phyloP scores from a whole-genome alignment of 345 rosid species.

The Abelmoschus esculentus region DNA sequence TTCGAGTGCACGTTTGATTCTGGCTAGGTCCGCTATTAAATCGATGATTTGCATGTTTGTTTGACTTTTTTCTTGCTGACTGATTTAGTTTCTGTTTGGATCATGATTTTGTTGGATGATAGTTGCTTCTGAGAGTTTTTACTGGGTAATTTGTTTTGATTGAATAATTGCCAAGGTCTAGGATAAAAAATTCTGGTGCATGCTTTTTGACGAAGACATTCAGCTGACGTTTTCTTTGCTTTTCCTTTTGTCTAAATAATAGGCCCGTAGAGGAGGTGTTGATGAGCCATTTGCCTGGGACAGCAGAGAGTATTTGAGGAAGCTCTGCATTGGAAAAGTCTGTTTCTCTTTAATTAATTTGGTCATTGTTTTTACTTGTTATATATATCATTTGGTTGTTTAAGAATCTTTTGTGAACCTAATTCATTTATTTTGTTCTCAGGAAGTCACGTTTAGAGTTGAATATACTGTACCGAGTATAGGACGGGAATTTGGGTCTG shows the following conservation, averaged over 20 bases:
- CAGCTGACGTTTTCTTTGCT: background rate
- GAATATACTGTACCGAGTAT: conserved; percentile 70
- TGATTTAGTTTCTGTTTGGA: background rate
- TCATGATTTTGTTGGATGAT: background rate
- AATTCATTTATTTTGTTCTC: conserved; percentile 4
- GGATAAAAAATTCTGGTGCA: background rate
- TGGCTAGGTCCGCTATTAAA: background rate
- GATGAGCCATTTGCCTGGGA: conserved; percentile 99
- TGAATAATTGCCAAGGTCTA: background rate
- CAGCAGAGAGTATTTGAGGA: conserved; percentile 84
- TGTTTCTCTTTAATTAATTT: conserved; percentile 5
- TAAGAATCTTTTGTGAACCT: background rate
- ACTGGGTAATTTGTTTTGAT: conserved; percentile 1
- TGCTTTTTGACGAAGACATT: background rate
- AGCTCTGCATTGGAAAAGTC: conserved; percentile 97
- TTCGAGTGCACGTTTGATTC: background rate
- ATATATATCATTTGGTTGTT: conserved; percentile 1
- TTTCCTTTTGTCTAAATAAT: conserved; percentile 10
- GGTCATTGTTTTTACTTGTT: background rate
- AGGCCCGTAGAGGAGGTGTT: conserved; percentile 83
- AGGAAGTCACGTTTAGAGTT: conserved; percentile 88
- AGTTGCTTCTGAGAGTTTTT: too few species aligned
- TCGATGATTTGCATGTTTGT: background rate
- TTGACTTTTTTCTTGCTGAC: background rate
- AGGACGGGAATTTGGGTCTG: conserved; percentile 86